phyloP scores from a whole-genome alignment of 352 stramenopile genomes.

The Saprolegnia diclina region DNA sequence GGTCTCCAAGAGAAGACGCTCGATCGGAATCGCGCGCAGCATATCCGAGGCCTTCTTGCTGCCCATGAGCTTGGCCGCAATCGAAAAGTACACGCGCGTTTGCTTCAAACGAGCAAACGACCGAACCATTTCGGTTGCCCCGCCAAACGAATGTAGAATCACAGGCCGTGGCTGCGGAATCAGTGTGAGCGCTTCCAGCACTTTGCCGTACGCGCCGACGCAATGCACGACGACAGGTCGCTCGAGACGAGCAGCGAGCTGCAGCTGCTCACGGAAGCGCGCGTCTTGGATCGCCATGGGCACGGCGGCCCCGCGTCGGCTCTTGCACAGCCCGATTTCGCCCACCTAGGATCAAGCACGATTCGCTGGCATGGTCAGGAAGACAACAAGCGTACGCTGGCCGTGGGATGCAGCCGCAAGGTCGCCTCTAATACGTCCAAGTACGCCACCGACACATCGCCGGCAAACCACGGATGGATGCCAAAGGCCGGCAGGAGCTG shows the following conservation, averaged over 20 bases:
- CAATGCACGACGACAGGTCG: slow-evolving; percentile 67
- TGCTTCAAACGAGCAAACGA: slow-evolving; percentile 32
- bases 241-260: slow-evolving; percentile 43
- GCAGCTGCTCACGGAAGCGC: slow-evolving; percentile 48
- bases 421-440: slow-evolving; percentile 35
- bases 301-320: slow-evolving; percentile 41
- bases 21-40: slow-evolving; percentile 42
- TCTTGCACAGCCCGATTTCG: slow-evolving; percentile 79
- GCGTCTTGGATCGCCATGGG: slow-evolving; percentile 40
- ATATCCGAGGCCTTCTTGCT: slow-evolving; percentile 38
- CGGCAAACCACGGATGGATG: slow-evolving; percentile 70
- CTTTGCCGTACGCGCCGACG: slow-evolving; percentile 58
- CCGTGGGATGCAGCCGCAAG: slow-evolving; percentile 38
- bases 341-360: slow-evolving; percentile 38
- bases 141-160: slow-evolving; percentile 66
- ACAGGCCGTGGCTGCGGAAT: slow-evolving; percentile 38
- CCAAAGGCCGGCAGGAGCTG: slow-evolving; percentile 56
- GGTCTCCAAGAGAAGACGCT: slow-evolving; percentile 58
- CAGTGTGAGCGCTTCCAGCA: slow-evolving; percentile 47
- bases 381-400: slow-evolving; percentile 35
- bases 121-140: slow-evolving; percentile 46
- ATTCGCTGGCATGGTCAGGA: neutral
- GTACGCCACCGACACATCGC: slow-evolving; percentile 30
- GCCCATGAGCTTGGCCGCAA: slow-evolving; percentile 65
- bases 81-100: slow-evolving; percentile 60